These are phyloP conservation scores for Neurospora sp. DNA, from an alignment of 495 filamentous ascomycete species.

Conservation along the genomic window DNA sequence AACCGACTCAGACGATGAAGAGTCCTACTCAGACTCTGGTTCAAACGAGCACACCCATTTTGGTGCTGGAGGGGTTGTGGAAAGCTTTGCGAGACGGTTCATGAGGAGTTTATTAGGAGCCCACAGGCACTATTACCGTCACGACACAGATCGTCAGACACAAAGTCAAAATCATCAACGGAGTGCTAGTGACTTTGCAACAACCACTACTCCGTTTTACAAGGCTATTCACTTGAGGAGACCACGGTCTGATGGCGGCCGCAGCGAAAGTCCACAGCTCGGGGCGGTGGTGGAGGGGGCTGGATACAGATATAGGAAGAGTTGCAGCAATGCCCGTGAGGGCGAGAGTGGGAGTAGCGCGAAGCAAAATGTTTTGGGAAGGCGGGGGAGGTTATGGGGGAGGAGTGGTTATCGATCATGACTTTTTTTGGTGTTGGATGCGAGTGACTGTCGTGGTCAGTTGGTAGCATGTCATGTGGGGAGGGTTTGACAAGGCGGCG, in stretches of 20 bases:
- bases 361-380: neutral
- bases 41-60: conserved; percentile 1
- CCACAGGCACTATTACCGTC: neutral
- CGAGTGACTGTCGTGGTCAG: neutral
- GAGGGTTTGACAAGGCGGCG: neutral
- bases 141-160: neutral
- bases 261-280: too few relatives aligned
- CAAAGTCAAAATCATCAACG: conserved; percentile 5
- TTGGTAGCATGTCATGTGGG: neutral
- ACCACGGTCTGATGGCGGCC: neutral
- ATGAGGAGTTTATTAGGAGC: conserved; percentile 8
- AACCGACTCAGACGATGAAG: conserved; percentile 12
- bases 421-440: neutral
- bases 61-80: neutral
- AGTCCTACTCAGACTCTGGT: neutral
- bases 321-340: neutral
- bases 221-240: conserved; percentile 3
- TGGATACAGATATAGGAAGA: neutral
- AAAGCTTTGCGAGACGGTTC: conserved; percentile 9
- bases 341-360: neutral
- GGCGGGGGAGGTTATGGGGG: neutral
- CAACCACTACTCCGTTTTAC: neutral
- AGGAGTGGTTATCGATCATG: neutral
- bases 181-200: conserved; percentile 8
- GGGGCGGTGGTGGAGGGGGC: neutral